Evolutionary conservation across 306 rosid genomes (phyloP), one percentile per base, ranked within the genome.

Genomic region (Carpinus fangiana): DNA sequence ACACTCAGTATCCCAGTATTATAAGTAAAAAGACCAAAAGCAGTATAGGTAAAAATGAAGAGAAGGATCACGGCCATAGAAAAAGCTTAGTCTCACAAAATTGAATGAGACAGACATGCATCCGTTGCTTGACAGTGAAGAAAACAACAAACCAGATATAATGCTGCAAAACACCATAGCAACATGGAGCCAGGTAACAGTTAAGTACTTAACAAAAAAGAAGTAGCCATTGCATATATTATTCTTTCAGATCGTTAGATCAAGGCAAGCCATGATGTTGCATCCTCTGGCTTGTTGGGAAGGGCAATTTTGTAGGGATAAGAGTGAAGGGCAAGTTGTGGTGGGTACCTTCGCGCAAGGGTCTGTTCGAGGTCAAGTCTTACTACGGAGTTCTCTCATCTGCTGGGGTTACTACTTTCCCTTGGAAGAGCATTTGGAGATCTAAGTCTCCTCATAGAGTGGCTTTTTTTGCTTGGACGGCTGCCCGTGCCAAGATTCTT

Each of bases 1-100:
- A 67, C 45, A 81, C 73, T 73, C 74, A 77, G 75, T 71, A 65
- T 74, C 71, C 45, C 50, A 79, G 36, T 18, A 59, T 18, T 26
- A 38, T 41, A 18, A 41, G 18, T 8, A 5, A 67, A 62, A 62
- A 34, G 8, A 28, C 66, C 31, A 72, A 54, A 41, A 61, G 64
- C 36, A 51, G 65, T 23, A 69, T 60, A 64, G 12, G 73, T 9
- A 43, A 45, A 68, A 4, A 16, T 84, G 72, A 52, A 52, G n/a
- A 55, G 73, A 64, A 76, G 47, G 65, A 56, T 38, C 28, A 45
- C 0, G 23, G 16, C 21, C 69, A 70, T 23, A 8, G 14, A 78
- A 26, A 23, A 70, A 12, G 56, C 12, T 13, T 50, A 20, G 45
- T 48, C 71, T 5, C 41, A 17, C 68, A 41, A 41, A 59, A 20